Base-by-base conservation (phyloP, 148 eudicot genomes). In the Arctostaphylos glauca region DNA sequence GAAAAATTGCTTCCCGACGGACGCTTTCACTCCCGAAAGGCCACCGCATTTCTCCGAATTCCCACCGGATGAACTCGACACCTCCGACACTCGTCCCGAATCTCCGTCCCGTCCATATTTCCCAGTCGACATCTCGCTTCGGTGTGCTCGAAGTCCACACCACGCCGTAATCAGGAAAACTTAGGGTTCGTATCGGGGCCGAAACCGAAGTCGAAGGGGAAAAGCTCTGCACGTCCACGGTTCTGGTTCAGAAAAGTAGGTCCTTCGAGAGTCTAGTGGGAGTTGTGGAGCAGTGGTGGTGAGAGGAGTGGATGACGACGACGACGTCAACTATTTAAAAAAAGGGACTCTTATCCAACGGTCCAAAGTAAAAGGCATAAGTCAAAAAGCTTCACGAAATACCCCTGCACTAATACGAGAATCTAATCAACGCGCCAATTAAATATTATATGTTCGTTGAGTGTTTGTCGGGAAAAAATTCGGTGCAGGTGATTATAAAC, bases 131-230 rank as follows among this genome's bases (percentile, higher is more conserved):
- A 13, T 60, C 54, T 13, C 46, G 5, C 19, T 21, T 25, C 78
- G 77, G 75, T 70, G 75, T 70, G 64, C 46, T 59, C 64, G 68
- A 86, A 79, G 9, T 81, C 83, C 9, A 84, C 48, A 6, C 85
- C 87, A 7, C 87, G 84, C 19, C 81, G 85, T 21, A 77, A 54
- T n/a, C 82, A 81, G 12, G 74, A 72, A 67, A 84, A 81, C 53
- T 71, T 81, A 16, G 56, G 50, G 25, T 49, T 5, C 54, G 68
- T 15, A 4, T 23, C 70, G 41, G 70, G 10, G 70, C 41, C 3
- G 56, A 58, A 53, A 80, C 4, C 18, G 25, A 3, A 2, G 19
- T 2, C 16, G 71, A 47, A 2, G 75, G 38, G 21, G 84, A 72
- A 2, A 43, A 41, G 16, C 47, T 31, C 48, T 15, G 78, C 46